phyloP scores from a whole-genome alignment of 805 yeast species.

The Candida ponderosae region DNA sequence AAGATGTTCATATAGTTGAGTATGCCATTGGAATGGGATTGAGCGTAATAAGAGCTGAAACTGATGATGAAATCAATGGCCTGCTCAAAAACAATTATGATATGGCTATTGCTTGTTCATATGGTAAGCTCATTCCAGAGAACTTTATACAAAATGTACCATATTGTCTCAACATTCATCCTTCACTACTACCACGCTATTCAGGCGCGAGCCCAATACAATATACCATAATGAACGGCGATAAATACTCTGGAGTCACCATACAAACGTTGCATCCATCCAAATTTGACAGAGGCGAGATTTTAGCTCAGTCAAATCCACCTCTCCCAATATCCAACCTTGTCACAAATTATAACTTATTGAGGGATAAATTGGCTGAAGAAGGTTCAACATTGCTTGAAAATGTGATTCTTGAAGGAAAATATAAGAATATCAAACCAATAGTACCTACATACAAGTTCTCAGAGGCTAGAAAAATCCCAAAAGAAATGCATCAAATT shows the following conservation, averaged over 20 bases:
- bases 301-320: slow-evolving; percentile 48
- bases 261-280: slow-evolving; percentile 87
- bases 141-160: slow-evolving; percentile 37
- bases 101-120: slow-evolving; percentile 86
- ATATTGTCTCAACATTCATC: slow-evolving; percentile 84
- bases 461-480: slow-evolving; percentile 54
- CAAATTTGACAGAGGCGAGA: slow-evolving; percentile 72
- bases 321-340: slow-evolving; percentile 12
- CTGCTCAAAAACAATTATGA: slow-evolving; percentile 32
- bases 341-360: slow-evolving; percentile 9
- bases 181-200: slow-evolving; percentile 74
- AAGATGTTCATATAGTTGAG: slow-evolving; percentile 46
- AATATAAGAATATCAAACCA: slow-evolving; percentile 14
- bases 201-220: slow-evolving; percentile 92
- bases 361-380: slow-evolving; percentile 45
- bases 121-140: slow-evolving; percentile 73
- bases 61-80: slow-evolving; percentile 28
- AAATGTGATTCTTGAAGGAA: slow-evolving; percentile 29
- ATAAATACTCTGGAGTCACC: slow-evolving; percentile 68
- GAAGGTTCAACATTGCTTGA: slow-evolving; percentile 56
- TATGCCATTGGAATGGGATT: slow-evolving; percentile 29
- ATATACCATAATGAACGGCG: slow-evolving; percentile 60
- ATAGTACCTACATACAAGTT: slow-evolving; percentile 21
- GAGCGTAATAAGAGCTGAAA: slow-evolving; percentile 44
- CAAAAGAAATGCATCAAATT: slow-evolving; percentile 32